Base-by-base conservation (phyloP, 345 rosid genomes). In the Litchi chinensis region DNA sequence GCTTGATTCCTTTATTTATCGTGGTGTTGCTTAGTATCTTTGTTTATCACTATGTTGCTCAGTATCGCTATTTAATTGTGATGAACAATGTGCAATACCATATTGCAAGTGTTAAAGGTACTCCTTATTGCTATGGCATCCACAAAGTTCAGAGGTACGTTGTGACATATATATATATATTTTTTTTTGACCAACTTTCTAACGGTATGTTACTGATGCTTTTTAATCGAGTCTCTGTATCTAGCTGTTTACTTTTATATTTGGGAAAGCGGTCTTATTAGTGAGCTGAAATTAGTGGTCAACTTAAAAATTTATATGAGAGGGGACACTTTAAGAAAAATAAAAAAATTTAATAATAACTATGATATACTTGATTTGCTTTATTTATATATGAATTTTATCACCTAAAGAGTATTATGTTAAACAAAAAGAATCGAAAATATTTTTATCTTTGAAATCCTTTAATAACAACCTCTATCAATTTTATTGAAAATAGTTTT, bases 81-180 rank as follows among this genome's bases (percentile, higher is more conserved):
- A 76, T 70, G 80, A 63, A 56, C 32, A 41, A 85, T 80, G 11
- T 90, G 88, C 97, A 96, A 98, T 86, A 96, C 99, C 76, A 87
- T 90, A 77, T 88, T 96, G 68, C 97, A 91, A 86, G 98, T 96
- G 83, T 79, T 96, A 82, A 96, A 96, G 91, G 95, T 96, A 65
- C 99, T 94, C 78, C 95, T 96, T 70, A 96, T 97, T 67, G 98
- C 98, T 68, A 98, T 91, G 65, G 94, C 98, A 82, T 96, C 99
- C 19, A 44, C 95, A 77, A 96, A 96, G 86, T 94, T 94, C 81
- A 87, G 92, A 94, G 99, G 99, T 93, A 87, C 54, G 79, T 79
- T 79, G 57, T 73, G 71, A 74, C 62, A 80, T n/a, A n/a, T n/a
- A n/a, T n/a, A n/a, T n/a, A n/a, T n/a, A 73, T 71, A 24, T 75